Evolutionary conservation across 257 asterid genomes (phyloP).

Genomic region (Apocynum venetum): DNA sequence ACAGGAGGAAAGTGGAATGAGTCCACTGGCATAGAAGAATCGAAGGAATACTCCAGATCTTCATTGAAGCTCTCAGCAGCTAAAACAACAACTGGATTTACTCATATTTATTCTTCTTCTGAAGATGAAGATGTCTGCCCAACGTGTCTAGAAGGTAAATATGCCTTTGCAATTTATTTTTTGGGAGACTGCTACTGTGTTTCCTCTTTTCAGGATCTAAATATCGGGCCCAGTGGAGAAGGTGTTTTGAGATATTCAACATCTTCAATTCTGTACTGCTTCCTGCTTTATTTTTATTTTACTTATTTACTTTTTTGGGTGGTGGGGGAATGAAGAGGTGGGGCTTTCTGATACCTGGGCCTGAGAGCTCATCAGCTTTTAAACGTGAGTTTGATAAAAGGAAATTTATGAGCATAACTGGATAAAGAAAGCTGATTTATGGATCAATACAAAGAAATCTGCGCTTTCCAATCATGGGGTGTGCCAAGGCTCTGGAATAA

Average conservation of each 20-base stretch:
- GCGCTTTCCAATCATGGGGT: not conserved
- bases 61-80: constrained; percentile 44
- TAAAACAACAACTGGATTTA: constrained; percentile 46
- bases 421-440: not conserved
- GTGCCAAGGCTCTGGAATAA: not conserved
- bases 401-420: not conserved
- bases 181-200: not conserved
- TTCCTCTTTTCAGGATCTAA: not conserved
- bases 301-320: not conserved
- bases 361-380: not conserved
- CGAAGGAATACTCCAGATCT: constrained; percentile 53
- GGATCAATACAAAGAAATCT: not conserved
- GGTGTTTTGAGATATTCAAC: not conserved
- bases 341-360: not conserved
- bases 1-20: constrained; percentile 58
- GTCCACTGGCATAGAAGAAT: constrained; percentile 48
- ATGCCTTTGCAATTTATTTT: not conserved
- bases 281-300: not conserved
- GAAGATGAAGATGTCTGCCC: constrained; percentile 98
- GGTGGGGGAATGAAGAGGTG: not conserved
- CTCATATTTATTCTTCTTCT: constrained; percentile 60
- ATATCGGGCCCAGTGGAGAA: not conserved
- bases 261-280: not conserved
- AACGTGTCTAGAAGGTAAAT: constrained; percentile 89
- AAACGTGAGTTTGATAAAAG: not conserved